These are phyloP conservation scores for Spergularia bocconei DNA, from an alignment of 148 eudicot species.

Conservation along the genomic window DNA sequence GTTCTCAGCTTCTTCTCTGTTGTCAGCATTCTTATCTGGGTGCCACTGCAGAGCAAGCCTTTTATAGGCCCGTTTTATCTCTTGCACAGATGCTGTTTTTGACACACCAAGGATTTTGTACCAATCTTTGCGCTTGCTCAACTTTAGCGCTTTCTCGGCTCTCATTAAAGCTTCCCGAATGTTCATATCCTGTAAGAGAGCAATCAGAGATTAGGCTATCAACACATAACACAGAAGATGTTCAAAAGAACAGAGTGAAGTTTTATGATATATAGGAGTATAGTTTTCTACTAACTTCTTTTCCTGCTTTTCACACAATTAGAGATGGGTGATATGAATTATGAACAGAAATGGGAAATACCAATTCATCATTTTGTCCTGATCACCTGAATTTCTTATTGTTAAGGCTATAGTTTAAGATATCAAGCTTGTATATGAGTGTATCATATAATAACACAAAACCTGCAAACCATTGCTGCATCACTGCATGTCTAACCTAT, in stretches of 20 bases:
- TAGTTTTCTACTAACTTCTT: background rate
- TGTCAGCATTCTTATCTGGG: slow-evolving; percentile 89
- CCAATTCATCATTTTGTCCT: background rate
- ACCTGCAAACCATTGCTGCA: background rate
- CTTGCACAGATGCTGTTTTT: slow-evolving; percentile 64
- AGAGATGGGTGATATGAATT: too few species aligned
- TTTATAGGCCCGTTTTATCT: slow-evolving; percentile 84
- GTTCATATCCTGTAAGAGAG: slow-evolving; percentile 58
- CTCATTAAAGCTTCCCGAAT: slow-evolving; percentile 64
- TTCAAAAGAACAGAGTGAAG: background rate
- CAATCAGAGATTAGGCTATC: background rate
- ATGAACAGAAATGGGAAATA: background rate
- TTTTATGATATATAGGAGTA: background rate
- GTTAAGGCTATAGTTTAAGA: background rate
- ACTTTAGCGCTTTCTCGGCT: slow-evolving; percentile 80
- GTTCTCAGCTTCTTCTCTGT: slow-evolving; percentile 89
- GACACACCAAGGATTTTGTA: slow-evolving; percentile 90
- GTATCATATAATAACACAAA: background rate
- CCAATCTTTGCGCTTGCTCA: slow-evolving; percentile 98
- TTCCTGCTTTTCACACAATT: background rate
- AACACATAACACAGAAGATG: slow-evolving; percentile 2
- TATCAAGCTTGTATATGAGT: background rate
- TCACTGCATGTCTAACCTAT: background rate
- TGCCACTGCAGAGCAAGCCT: slow-evolving; percentile 96
- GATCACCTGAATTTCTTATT: background rate